Base-by-base conservation (phyloP, 2,329 filamentous ascomycete genomes). In the Phaeosphaeria sp. region DNA sequence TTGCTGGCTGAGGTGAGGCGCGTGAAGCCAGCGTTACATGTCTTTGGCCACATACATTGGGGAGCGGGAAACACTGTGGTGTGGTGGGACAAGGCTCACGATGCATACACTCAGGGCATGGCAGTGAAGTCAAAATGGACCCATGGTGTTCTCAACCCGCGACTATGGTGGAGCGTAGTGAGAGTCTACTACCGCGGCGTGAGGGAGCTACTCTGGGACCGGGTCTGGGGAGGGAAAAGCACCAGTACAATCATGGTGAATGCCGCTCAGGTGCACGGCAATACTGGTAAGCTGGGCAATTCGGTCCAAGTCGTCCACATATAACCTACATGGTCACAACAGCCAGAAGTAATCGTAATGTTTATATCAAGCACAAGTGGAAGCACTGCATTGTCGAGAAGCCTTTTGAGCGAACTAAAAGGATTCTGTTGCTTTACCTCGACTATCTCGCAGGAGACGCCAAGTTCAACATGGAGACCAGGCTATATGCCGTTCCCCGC, bases 41-140 rank as follows among this genome's bases (percentile, higher is more conserved):
- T 96, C 48, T 96, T 95, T 73, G 93, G 92, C 0, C 93, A 97
- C 76, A 85, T 93, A 22, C 93, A 97, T 78, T 90, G 84, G 70
- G 90, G 87, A 9, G 85, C 90, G 46, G 93, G 92, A 17, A 81
- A 81, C 44, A 87, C 93, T 68, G 77, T 87, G 0, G 83, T 90
- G 10, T 90, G 87, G 77, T 96, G 90, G 83, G 91, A 95, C 74
- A 84, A 87, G 23, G 85, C 87, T 58, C 91, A 96, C 76, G 79
- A 79, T 30, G 84, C 85, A 1, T 93, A 92, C 77, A 91, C 94
- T 77, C 80, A 81, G n/a, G 81, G 92, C 22, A 81, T 84, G 70
- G 71, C 72, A 2, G 74, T 78, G 10, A 65, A 79, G 50, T 71
- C 72, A 17, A 77, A 78, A 1, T 64, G 80, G 49, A 61, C 78